These are phyloP conservation scores for Silene coronaria DNA, from an alignment of 179 eudicot species.

Conservation along the genomic window DNA sequence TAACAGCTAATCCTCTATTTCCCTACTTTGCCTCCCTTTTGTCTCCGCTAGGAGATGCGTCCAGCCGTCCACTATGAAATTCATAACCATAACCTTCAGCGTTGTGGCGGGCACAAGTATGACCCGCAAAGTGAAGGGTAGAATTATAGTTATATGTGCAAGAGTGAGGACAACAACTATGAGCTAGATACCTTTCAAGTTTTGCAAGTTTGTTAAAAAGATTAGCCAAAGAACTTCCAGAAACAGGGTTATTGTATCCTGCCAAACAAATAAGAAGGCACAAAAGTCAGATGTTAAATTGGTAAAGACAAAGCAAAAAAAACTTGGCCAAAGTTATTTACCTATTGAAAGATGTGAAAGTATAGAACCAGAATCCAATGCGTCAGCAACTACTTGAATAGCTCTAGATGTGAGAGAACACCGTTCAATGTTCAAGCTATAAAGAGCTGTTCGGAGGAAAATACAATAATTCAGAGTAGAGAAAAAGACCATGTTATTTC, in stretches of 20 bases:
- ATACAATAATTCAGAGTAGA: neutral
- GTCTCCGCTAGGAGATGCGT: no score
- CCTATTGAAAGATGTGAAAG: conserved; percentile 71
- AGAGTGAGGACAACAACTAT: neutral
- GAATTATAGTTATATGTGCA: no score
- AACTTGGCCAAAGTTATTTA: conserved; percentile 24
- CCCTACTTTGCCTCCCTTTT: no score
- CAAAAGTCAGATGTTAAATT: conserved; percentile 7
- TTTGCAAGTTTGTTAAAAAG: conserved; percentile 65
- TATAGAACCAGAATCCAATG: conserved; percentile 54
- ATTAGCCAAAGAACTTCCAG: conserved; percentile 54
- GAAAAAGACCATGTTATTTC: neutral
- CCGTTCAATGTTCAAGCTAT: conserved; percentile 73
- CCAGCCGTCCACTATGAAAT: no score
- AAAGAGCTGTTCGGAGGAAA: conserved; percentile 50
- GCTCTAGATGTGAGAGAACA: conserved; percentile 89
- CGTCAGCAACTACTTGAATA: conserved; percentile 69
- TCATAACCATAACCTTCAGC: no score
- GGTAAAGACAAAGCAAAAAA: conserved; percentile 8
- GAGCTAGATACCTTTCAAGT: conserved; percentile 44
- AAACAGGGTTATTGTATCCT: conserved; percentile 74
- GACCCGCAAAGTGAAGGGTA: no score
- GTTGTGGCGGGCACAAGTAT: no score
- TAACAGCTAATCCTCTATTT: no score
- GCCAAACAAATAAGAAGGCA: conserved; percentile 24